phyloP scores from a whole-genome alignment of 371 early-diverging fungal genomes.

The Mucor sp. region DNA sequence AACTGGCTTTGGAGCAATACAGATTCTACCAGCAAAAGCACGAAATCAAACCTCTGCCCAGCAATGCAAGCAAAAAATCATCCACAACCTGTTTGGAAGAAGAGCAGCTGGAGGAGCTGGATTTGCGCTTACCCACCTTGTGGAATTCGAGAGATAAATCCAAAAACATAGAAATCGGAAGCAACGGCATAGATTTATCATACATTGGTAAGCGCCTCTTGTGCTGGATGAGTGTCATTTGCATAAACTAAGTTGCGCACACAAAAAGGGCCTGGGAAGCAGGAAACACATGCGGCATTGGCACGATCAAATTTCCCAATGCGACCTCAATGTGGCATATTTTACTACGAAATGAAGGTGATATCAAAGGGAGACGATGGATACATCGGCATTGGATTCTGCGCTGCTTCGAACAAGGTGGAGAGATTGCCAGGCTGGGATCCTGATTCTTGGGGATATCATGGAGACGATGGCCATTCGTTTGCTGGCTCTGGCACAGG shows the following conservation, averaged over 20 bases:
- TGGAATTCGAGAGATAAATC: constrained; percentile 72
- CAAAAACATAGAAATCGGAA: constrained; percentile 53
- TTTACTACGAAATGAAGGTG: constrained; percentile 88
- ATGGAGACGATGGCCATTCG: constrained; percentile 91
- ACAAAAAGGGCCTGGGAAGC: constrained; percentile 71
- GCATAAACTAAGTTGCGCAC: background rate
- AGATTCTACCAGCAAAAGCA: constrained; percentile 20
- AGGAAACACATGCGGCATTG: constrained; percentile 83
- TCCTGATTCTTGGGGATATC: constrained; percentile 83
- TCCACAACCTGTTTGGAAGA: constrained; percentile 4
- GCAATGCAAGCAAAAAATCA: background rate
- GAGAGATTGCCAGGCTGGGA: constrained; percentile 86
- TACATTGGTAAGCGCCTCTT: constrained; percentile 48
- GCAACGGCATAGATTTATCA: constrained; percentile 54
- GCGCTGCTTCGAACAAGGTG: constrained; percentile 51
- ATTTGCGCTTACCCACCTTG: constrained; percentile 55
- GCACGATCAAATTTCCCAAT: constrained; percentile 84
- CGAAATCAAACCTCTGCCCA: constrained; percentile 8
- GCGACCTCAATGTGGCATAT: constrained; percentile 86
- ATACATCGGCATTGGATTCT: constrained; percentile 91
- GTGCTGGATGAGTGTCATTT: background rate
- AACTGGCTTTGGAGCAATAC: constrained; percentile 32
- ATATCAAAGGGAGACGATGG: constrained; percentile 91
- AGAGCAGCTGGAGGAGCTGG: constrained; percentile 14
- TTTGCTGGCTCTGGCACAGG: constrained; percentile 86